phyloP scores from a whole-genome alignment of 2,329 filamentous ascomycete genomes.

The Aspergillus melleus region DNA sequence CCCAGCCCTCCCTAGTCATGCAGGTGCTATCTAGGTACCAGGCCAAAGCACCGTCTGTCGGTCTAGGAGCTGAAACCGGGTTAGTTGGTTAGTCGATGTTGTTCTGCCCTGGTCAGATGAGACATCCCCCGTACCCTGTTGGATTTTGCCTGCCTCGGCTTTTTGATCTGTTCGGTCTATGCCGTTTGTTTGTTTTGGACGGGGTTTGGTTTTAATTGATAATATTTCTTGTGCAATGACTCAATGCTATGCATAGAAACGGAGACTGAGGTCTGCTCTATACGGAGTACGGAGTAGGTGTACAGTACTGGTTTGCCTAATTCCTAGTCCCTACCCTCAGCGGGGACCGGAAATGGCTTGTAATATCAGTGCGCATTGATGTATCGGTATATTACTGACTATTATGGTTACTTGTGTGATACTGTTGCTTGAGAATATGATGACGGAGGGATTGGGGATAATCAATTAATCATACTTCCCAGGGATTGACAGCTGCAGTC shows the following conservation, averaged over 20 bases:
- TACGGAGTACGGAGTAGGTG: too few species aligned
- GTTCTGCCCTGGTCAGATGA: conserved; percentile 16
- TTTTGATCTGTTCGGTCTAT: not conserved
- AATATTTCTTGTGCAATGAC: not conserved
- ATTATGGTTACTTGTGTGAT: too few species aligned
- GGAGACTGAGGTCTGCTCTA: not conserved
- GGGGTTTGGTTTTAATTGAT: not conserved
- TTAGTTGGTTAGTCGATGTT: conserved; percentile 10
- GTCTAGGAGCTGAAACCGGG: conserved; percentile 17
- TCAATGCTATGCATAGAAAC: not conserved
- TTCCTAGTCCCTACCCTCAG: too few species aligned
- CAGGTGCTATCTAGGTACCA: conserved; percentile 19
- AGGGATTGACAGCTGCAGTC: too few species aligned
- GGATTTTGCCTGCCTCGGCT: not conserved
- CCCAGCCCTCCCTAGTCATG: conserved; percentile 9
- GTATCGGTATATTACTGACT: too few species aligned
- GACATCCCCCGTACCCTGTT: not conserved
- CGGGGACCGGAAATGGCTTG: too few species aligned
- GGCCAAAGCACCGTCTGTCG: conserved; percentile 17
- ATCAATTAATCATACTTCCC: too few species aligned
- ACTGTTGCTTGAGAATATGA: too few species aligned
- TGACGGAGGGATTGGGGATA: too few species aligned
- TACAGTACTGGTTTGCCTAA: too few species aligned
- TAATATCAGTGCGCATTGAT: too few species aligned
- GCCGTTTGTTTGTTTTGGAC: too few species aligned